phyloP scores from a whole-genome alignment of 306 rosid genomes.

The Hippophae gyantsensis region DNA sequence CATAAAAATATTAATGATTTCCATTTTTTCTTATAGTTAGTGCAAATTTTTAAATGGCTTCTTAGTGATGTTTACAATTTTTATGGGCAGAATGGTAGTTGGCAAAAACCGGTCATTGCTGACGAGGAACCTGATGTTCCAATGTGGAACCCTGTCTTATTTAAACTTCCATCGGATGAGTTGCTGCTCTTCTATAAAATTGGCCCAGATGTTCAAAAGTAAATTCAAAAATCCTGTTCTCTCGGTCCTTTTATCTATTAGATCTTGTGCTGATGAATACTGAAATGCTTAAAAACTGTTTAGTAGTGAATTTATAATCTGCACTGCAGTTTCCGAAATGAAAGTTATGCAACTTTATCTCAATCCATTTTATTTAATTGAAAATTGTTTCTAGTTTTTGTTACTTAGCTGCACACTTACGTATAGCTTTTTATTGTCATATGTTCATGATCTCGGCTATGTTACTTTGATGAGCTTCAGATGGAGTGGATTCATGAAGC shows the following conservation, averaged over 20 bases:
- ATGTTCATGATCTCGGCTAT: neutral
- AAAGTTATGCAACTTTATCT: no score
- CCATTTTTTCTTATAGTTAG: slow-evolving; percentile 1
- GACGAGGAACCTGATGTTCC: slow-evolving; percentile 72
- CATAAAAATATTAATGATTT: neutral
- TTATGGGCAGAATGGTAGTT: slow-evolving; percentile 50
- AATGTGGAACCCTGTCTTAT: slow-evolving; percentile 91
- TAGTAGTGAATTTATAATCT: no score
- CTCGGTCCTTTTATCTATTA: neutral
- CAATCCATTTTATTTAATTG: no score
- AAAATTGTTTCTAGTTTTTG: neutral
- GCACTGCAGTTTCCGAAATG: no score
- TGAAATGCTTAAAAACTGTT: neutral
- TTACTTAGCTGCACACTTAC: neutral
- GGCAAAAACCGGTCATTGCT: slow-evolving; percentile 60
- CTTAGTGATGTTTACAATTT: slow-evolving; percentile 18
- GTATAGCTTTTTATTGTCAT: neutral
- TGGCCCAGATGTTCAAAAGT: slow-evolving; percentile 85
- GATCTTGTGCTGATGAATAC: neutral
- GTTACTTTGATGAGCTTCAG: slow-evolving; percentile 30
- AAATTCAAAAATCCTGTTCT: slow-evolving; percentile 15
- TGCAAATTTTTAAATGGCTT: slow-evolving; percentile 12
- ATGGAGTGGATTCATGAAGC: slow-evolving; percentile 90
- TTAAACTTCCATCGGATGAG: slow-evolving; percentile 79
- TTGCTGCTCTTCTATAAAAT: slow-evolving; percentile 75